A percentile compares a stretch with the other conserved stretches of the same genome.
Conservation (phyloP, 2,329 filamentous ascomycete species). For the Colletotrichum sidae region DNA sequence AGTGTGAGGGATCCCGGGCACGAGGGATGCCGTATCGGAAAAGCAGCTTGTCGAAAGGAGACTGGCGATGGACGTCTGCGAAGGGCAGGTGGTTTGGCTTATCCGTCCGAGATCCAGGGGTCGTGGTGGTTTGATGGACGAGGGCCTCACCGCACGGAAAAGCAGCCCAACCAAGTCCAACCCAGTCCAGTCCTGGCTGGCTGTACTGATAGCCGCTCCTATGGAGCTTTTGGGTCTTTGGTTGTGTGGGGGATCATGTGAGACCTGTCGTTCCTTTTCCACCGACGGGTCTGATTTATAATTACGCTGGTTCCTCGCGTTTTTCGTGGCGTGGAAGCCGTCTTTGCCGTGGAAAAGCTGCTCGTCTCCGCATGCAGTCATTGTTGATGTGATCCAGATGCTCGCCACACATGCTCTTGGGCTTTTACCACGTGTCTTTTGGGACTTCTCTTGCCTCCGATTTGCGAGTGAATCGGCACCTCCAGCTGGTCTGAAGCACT, state of each 20-base stretch:
- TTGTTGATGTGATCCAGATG: too few species aligned
- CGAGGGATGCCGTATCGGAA: conserved; percentile 17
- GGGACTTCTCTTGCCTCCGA: too few species aligned
- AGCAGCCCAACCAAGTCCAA: too few species aligned
- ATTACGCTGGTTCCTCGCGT: conserved; percentile 14
- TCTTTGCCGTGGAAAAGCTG: conserved; percentile 26
- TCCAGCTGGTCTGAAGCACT: too few species aligned
- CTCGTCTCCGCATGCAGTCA: not conserved
- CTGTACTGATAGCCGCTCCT: not conserved
- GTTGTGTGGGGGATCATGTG: conserved; percentile 6
- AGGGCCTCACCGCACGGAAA: too few species aligned
- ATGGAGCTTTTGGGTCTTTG: too few species aligned
- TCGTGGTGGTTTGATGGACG: too few species aligned
- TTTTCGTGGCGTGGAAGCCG: conserved; percentile 14
- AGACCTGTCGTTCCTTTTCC: conserved; percentile 5
- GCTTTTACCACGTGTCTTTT: too few species aligned
- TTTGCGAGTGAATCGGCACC: too few species aligned
- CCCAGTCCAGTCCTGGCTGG: not conserved
- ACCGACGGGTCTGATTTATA: conserved; percentile 23
- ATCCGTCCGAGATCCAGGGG: not conserved
- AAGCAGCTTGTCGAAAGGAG: conserved; percentile 9
- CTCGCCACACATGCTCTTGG: too few species aligned
- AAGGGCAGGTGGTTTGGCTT: conserved; percentile 13
- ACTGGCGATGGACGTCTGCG: not conserved
- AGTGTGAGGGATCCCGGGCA: not conserved